A percentile compares a stretch with the other conserved stretches of the same genome.
phyloP scores from a whole-genome alignment of 2,329 filamentous ascomycete genomes.

The Didymella pomorum region DNA sequence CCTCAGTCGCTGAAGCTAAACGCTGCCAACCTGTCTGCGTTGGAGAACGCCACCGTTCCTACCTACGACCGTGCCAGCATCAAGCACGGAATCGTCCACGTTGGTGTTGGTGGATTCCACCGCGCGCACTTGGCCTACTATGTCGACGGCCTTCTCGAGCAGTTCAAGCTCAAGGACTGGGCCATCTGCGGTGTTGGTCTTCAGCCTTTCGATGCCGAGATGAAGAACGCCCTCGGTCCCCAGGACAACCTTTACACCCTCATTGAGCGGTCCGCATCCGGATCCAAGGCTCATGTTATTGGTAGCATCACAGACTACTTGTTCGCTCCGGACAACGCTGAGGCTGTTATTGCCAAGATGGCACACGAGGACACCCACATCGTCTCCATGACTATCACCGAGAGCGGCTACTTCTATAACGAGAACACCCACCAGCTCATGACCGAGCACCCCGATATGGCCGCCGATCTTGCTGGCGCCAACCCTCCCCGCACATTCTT shows the following conservation, averaged over 20 bases:
- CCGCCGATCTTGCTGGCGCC: slow-evolving; percentile 33
- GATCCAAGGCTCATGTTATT: slow-evolving; percentile 34
- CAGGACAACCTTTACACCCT: slow-evolving; percentile 43
- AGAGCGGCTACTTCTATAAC: slow-evolving; percentile 43
- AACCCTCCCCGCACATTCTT: slow-evolving; percentile 38
- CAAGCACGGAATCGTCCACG: slow-evolving; percentile 43
- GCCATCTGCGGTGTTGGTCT: slow-evolving; percentile 42
- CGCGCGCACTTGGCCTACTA: slow-evolving; percentile 40
- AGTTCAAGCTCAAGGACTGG: slow-evolving; percentile 38
- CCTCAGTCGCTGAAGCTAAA: slow-evolving; percentile 27
- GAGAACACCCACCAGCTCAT: slow-evolving; percentile 42
- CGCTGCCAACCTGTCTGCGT: slow-evolving; percentile 30
- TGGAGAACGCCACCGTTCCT: slow-evolving; percentile 34
- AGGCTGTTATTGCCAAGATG: slow-evolving; percentile 43
- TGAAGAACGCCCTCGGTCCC: slow-evolving; percentile 34
- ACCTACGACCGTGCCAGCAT: slow-evolving; percentile 35
- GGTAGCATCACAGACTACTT: slow-evolving; percentile 42
- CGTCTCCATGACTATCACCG: slow-evolving; percentile 42
- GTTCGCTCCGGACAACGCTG: slow-evolving; percentile 39
- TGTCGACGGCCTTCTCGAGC: slow-evolving; percentile 38
- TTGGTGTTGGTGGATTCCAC: slow-evolving; percentile 43
- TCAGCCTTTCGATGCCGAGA: slow-evolving; percentile 38
- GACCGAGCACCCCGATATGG: slow-evolving; percentile 38
- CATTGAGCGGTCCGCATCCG: slow-evolving; percentile 36
- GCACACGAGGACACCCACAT: slow-evolving; percentile 41